A percentile compares a stretch with the other conserved stretches of the same genome.
Evolutionary conservation across 1,284 basidiomycete species (phyloP).

Genomic region (Termitomyces sp.): DNA sequence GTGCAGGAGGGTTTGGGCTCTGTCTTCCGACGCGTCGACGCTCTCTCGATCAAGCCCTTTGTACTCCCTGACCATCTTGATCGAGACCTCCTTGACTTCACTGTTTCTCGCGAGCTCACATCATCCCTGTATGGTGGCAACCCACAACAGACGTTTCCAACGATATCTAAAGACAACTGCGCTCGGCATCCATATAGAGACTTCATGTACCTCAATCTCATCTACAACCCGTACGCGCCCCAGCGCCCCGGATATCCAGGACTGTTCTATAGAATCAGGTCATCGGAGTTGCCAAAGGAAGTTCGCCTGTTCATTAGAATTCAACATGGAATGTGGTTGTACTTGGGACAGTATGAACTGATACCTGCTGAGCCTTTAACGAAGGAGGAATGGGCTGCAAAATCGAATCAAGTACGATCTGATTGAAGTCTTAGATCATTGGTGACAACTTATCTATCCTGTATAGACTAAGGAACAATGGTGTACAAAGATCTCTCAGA

Average conservation of each 20-base stretch:
- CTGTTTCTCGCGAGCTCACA: slow-evolving; percentile 22
- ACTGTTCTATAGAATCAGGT: slow-evolving; percentile 23
- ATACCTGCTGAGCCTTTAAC: slow-evolving; percentile 19
- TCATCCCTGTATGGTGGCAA: slow-evolving; percentile 28
- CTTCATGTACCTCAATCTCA: slow-evolving; percentile 31
- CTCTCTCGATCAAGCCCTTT: slow-evolving; percentile 3
- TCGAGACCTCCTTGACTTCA: slow-evolving; percentile 14
- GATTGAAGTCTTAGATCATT: not conserved
- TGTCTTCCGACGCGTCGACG: slow-evolving; percentile 10
- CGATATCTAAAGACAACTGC: slow-evolving; percentile 18
- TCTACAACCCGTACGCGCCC: slow-evolving; percentile 32
- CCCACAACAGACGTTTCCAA: slow-evolving; percentile 25
- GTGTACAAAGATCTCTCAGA: not conserved
- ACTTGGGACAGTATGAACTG: slow-evolving; percentile 26
- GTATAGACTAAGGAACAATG: not conserved
- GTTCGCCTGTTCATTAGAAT: slow-evolving; percentile 21
- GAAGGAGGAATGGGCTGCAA: slow-evolving; percentile 21
- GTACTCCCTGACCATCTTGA: not conserved
- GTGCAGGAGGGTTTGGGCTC: slow-evolving; percentile 1
- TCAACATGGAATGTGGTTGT: slow-evolving; percentile 19
- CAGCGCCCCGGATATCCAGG: slow-evolving; percentile 31
- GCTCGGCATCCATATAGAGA: slow-evolving; percentile 24
- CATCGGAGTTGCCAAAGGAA: not conserved
- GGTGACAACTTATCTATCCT: not conserved
- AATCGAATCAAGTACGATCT: slow-evolving; percentile 16